Percentiles rank a stretch among this genome's conserved stretches.
phyloP scores from a whole-genome alignment of 768 basidiomycete species.

The Baorangia bicolor region DNA sequence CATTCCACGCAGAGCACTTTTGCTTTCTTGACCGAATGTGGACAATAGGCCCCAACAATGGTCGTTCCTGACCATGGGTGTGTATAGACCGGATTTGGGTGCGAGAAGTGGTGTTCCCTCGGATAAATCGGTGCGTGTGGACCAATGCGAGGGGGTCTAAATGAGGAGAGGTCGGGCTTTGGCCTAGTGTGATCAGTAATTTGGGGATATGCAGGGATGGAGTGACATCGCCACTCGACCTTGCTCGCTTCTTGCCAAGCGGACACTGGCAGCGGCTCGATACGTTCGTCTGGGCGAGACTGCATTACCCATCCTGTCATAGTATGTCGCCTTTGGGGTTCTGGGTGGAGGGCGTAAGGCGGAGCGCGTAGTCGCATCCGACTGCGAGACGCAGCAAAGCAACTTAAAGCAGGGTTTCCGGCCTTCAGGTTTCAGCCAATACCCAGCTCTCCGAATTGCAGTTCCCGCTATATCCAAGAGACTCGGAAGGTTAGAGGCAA shows the following conservation, averaged over 20 bases:
- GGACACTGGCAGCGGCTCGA: no score
- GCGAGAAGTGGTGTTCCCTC: background rate
- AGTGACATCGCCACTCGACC: no score
- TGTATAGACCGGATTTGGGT: slow-evolving; percentile 4
- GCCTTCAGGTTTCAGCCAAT: background rate
- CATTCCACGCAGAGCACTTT: slow-evolving; percentile 6
- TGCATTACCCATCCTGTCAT: background rate
- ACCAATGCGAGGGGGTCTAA: background rate
- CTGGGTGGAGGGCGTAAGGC: background rate
- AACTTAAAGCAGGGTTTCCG: background rate
- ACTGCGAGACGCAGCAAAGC: background rate
- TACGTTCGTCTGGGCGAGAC: background rate
- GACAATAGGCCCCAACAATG: background rate
- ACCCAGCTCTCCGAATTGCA: no score
- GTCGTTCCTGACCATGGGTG: background rate
- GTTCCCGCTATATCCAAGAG: no score
- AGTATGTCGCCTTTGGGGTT: background rate
- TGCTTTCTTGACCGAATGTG: slow-evolving; percentile 13
- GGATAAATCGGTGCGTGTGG: slow-evolving; percentile 4
- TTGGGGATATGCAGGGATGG: no score
- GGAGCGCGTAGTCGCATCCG: background rate
- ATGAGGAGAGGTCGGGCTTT: background rate
- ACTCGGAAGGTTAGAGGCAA: no score
- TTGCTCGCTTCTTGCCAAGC: background rate
- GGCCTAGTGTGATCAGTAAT: no score